Conservation (phyloP, 805 yeast species). For the Jamesozyma jinghongensis region DNA sequence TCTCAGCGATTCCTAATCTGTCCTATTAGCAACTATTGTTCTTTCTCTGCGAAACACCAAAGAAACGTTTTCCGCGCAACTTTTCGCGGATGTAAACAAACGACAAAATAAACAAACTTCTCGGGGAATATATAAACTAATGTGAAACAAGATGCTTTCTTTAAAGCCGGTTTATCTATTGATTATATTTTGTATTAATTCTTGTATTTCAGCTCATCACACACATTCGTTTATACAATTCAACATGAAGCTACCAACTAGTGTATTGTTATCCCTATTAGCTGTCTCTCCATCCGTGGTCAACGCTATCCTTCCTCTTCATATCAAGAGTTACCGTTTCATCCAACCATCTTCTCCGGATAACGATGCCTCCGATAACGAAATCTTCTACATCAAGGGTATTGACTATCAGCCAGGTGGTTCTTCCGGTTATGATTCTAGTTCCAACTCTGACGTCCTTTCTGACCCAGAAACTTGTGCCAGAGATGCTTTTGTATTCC, state of each 20-base stretch:
- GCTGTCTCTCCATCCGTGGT: conserved; percentile 13
- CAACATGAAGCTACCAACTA: conserved; percentile 6
- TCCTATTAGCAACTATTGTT: too few species aligned
- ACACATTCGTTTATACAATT: background rate
- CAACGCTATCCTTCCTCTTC: conserved; percentile 49
- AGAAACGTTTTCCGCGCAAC: too few species aligned
- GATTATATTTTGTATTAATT: too few species aligned
- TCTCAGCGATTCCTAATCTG: too few species aligned
- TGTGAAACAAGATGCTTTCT: too few species aligned
- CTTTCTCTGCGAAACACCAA: background rate
- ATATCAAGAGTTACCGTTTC: conserved; percentile 47
- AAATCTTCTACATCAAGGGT: conserved; percentile 73
- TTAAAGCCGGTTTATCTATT: too few species aligned
- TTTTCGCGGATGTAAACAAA: background rate
- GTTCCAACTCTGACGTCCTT: conserved; percentile 49
- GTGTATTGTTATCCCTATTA: conserved; percentile 8
- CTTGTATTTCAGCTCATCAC: too few species aligned
- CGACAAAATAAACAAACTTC: background rate
- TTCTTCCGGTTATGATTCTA: conserved; percentile 43
- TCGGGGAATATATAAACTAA: too few species aligned
- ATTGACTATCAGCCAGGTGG: conserved; percentile 95
- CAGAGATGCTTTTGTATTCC: conserved; percentile 72
- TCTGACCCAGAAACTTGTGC: conserved; percentile 61
- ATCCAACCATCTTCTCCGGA: conserved; percentile 40
- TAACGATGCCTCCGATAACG: conserved; percentile 33